Base-by-base conservation (phyloP, 2,329 filamentous ascomycete species). In the Fusarium bulbicola region DNA sequence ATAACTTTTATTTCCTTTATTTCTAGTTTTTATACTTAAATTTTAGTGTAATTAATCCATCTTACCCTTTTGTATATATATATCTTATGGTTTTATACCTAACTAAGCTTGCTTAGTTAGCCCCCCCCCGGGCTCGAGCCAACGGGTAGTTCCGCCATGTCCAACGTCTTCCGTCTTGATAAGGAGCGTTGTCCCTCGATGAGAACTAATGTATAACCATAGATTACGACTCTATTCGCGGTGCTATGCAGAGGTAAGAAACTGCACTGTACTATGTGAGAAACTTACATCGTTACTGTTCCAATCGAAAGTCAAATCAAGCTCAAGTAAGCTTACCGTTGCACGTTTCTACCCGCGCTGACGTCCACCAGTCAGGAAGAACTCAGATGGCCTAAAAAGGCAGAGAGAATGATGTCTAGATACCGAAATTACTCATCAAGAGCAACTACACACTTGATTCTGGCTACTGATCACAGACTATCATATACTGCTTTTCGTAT, bases 271-370 rank as follows among this genome's bases (percentile, higher is more conserved):
- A 24, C 9, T 14, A 59, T 15, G 18, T 15, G n/a, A 14, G 14
- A 26, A 24, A 26, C 28, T 42, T 42, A 20, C 9, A 42, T 20
- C 14, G n/a, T 6, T 36, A 7, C 7, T 7, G 7, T n/a, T 24
- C 5, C 34, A 15, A 24, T 1, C 14, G 16, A 40, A 26, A 32
- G 53, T 59, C 42, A 26, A 66, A 36, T 32, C 37, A 49, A 50
- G 45, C 52, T 50, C 37, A 66, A 21, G 34, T 59, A 66, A 66
- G 61, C 61, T 66, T 37, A 52, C 45, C 24, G 47, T 30, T 66
- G 28, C 24, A 47, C 34, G 37, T 30, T 64, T 39, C 47, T 64
- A 37, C 63, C 61, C 40, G 59, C 26, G 34, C 39, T 65, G 28
- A 40, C 59, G 32, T 62, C 53, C 45, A 39, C 40, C 57, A 63